These are phyloP conservation scores for Adiantum capillusveneris DNA, from an alignment of 75 land plant genomes.

Conservation along the genomic window DNA sequence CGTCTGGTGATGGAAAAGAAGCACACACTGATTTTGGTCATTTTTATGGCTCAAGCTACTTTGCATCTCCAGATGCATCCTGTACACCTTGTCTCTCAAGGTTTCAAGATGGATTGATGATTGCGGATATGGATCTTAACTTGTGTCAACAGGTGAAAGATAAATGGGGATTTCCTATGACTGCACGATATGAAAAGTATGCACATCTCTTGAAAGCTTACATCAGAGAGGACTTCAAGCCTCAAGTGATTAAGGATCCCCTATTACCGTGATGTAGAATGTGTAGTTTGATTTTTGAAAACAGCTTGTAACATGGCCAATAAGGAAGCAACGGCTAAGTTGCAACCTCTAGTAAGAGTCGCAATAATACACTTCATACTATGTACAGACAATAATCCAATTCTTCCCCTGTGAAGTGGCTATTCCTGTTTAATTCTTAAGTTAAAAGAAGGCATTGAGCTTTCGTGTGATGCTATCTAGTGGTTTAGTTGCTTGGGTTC, in stretches of 20 bases:
- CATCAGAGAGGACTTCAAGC: slow-evolving; percentile 53
- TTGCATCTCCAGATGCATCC: slow-evolving; percentile 91
- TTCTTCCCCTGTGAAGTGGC: no score
- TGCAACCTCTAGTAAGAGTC: no score
- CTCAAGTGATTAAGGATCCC: slow-evolving; percentile 82
- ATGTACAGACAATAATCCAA: no score
- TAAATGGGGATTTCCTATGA: slow-evolving; percentile 96
- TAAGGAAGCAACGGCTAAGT: no score
- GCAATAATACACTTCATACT: no score
- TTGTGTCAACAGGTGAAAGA: slow-evolving; percentile 89
- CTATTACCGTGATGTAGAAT: slow-evolving; percentile 19
- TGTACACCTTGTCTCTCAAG: slow-evolving; percentile 96
- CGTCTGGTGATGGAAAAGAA: slow-evolving; percentile 97
- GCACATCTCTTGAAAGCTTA: slow-evolving; percentile 50
- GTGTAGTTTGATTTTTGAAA: no score
- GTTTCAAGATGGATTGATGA: slow-evolving; percentile 62
- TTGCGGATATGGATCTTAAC: slow-evolving; percentile 86
- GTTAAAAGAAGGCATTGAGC: no score
- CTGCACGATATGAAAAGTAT: slow-evolving; percentile 89
- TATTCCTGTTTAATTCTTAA: no score
- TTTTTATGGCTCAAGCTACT: slow-evolving; percentile 90
- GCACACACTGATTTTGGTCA: slow-evolving; percentile 87
- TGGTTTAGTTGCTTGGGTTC: no score
- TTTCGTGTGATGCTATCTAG: no score
- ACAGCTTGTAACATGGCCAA: no score